Conservation (phyloP, 768 basidiomycete species). For the Hericium coralloides region DNA sequence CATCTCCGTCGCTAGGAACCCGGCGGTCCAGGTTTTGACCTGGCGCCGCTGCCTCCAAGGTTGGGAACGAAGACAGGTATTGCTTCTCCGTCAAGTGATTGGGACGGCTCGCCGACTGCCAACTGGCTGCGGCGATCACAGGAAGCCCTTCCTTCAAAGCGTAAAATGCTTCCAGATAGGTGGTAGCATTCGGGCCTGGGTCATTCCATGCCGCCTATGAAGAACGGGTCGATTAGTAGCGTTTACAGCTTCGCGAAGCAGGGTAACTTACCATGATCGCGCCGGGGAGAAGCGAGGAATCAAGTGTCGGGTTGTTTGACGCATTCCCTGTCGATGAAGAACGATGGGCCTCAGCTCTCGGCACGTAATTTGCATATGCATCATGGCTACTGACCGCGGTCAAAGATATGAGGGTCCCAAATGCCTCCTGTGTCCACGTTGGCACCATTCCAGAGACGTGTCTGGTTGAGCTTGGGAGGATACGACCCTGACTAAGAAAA, state of each 20-base stretch:
- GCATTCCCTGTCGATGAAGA: conserved; percentile 13
- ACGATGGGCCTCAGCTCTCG: not conserved
- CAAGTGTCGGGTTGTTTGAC: conserved; percentile 17
- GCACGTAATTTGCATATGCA: not conserved
- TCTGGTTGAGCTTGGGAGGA: conserved; percentile 24
- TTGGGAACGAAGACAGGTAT: not conserved
- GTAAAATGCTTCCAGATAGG: conserved; percentile 20
- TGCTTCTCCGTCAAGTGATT: conserved; percentile 18
- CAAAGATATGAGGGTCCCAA: conserved; percentile 19
- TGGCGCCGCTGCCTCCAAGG: not conserved
- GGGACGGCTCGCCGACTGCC: conserved; percentile 17
- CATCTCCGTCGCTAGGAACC: not conserved
- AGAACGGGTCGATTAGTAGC: no score
- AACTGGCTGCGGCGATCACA: conserved; percentile 15
- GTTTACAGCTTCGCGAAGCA: not conserved
- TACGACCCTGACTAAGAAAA: conserved; percentile 18
- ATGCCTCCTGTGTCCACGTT: conserved; percentile 19
- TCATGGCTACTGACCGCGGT: conserved; percentile 10
- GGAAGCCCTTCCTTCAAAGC: conserved; percentile 18
- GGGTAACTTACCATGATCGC: conserved; percentile 16
- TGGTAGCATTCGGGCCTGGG: conserved; percentile 20
- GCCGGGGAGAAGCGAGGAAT: conserved; percentile 16
- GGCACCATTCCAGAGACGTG: conserved; percentile 21
- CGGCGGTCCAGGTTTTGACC: not conserved
- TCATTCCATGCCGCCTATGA: conserved; percentile 20